Base-by-base conservation (phyloP, 176 grass and related monocot genomes). In the Aegilops speltoides region DNA sequence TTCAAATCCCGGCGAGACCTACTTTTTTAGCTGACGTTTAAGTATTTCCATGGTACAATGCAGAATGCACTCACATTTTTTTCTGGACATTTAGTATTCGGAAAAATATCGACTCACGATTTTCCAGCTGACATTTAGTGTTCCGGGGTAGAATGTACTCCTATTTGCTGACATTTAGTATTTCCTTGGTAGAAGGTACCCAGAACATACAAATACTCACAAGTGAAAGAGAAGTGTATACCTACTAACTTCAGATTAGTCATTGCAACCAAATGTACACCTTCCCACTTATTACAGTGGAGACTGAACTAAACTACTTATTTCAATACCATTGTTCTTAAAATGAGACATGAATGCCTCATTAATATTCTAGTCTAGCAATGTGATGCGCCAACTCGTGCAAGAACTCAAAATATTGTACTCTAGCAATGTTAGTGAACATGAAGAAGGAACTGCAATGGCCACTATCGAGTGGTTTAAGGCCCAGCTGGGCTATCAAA, bases 1-100 rank as follows among this genome's bases (percentile, higher is more conserved):
- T 98, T 98, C 97, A 83, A 96, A 98, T 98, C 94, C 94, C 94
- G 92, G 91, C 72, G 41, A 48, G 72, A 75, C 72, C 72, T 75
- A 73, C 19, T 23, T 25, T 45, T 73, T 73, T 54, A 54, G 69
- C 50, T 54, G 50, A 7, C 50, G 19, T 54, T 54, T 54, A 2
- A 48, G 22, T 74, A 26, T 74, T 46, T 74, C 12, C 3, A 7
- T 41, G 41, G 12, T 67, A 68, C 12, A 45, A 14, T 73, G 38
- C 2, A 68, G 6, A 45, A 14, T 73, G 38, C 2, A 16, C 67
- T 70, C 19, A 13, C 16, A 43, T 37, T 46, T 19, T 36, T 62
- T 25, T 4, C 23, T 36, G 2, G 19, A 17, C 19, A 57, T 57
- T 22, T 59, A 9, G 54, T 59, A 59, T 22, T 56, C 7, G 54